Base-by-base conservation (phyloP, 1,284 basidiomycete species). In the Megacollybia platyphylla region DNA sequence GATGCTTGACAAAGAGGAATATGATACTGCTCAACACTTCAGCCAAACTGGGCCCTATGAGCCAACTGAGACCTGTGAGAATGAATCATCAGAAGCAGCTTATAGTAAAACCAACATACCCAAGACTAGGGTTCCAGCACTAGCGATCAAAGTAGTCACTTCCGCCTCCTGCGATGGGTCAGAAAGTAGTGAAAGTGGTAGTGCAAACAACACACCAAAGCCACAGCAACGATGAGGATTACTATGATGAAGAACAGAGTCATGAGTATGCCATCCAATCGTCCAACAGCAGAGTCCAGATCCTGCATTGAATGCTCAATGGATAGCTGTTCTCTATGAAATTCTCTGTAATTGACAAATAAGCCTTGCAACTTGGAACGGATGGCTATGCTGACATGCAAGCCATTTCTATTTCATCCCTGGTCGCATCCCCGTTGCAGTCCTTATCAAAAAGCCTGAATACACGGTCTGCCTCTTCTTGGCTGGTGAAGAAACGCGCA, bases 231-330 rank as follows among this genome's bases (percentile, higher is more conserved):
- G 53, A 93, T 82, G 40, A 91, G 61, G 39, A 75, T 63, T 24
- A 76, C 78, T 39, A 89, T 71, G 45, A 86, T 62, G 27, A 80
- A 61, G 58, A 83, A 80, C 11, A 80, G 54, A 40, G 65, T 70
- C 73, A 83, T 80, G 42, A 81, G 60, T 46, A 87, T 84, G 51
- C 84, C 82, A 55, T 86, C 82, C 48, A 87, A 58, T 39, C 86
- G 70, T 18, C 84, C 79, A 26, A 92, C 87, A 4, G 89, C 91
- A 46, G 86, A 88, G 60, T 96, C 91, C 42, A 94, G 67, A 58
- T 94, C 90, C 32, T 80, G 74, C 88, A 97, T 90, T 8, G 84
- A 88, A 53, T 84, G 80, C 49, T 88, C 82, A 43, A 96, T 75
- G 5, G 84, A 80, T 32, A 91, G 62, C 48, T 91, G 79, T 54